Evolutionary conservation across 169 alveolate species (phyloP).

Genomic region (Theileria annulata): DNA sequence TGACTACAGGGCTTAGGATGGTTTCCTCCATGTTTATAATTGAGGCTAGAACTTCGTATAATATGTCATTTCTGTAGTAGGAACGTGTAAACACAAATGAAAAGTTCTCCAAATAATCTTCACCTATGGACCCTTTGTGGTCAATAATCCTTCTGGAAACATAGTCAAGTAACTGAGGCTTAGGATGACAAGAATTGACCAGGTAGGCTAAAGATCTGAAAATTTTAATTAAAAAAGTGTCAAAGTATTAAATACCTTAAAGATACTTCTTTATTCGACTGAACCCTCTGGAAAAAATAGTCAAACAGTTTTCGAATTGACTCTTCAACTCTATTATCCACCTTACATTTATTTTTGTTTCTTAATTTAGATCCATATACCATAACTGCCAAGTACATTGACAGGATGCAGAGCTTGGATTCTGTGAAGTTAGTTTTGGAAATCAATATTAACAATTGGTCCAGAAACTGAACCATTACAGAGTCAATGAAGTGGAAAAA

Average conservation of each 20-base stretch:
- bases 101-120: conserved; percentile 58
- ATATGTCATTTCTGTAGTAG: conserved; percentile 14
- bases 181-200: conserved; percentile 6
- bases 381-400: conserved; percentile 52
- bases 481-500: conserved; percentile 5
- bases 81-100: conserved; percentile 37
- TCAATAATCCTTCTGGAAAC: conserved; percentile 22
- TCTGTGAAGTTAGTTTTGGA: conserved; percentile 3
- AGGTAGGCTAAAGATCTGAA: conserved; percentile 18
- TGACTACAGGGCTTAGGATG: conserved; percentile 22
- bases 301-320: conserved; percentile 14
- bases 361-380: conserved; percentile 55
- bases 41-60: conserved; percentile 29
- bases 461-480: conserved; percentile 33
- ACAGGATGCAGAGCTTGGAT: conserved; percentile 22
- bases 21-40: conserved; percentile 6
- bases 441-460: conserved; percentile 16
- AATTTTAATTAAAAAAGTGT: neutral
- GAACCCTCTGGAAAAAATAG: neutral
- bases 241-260: conserved; percentile 36
- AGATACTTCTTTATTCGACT: neutral
- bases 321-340: conserved; percentile 1
- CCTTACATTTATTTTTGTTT: neutral
- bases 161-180: conserved; percentile 17
- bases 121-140: conserved; percentile 22